Percentiles rank a stretch among this genome's conserved stretches.
phyloP scores from a whole-genome alignment of 805 yeast genomes.

The Suhomyces sp. region DNA sequence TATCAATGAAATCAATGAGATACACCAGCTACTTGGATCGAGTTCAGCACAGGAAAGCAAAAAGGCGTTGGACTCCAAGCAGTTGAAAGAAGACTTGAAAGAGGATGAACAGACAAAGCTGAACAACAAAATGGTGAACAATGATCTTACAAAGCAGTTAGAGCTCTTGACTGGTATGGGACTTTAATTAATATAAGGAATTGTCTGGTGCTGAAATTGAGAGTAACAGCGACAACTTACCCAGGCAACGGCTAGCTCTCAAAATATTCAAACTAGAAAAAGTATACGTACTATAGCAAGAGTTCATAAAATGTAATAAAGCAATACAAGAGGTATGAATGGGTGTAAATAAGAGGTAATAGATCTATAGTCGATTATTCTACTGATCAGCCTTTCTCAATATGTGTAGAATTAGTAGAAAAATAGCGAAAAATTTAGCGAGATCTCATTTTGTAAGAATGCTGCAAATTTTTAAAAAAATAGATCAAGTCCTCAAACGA shows the following conservation, averaged over 20 bases:
- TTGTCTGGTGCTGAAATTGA: neutral
- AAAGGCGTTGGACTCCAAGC: slow-evolving; percentile 34
- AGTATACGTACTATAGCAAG: neutral
- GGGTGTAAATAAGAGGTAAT: neutral
- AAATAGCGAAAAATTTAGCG: neutral
- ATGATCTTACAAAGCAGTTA: slow-evolving; percentile 44
- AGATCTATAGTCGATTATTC: neutral
- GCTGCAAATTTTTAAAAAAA: neutral
- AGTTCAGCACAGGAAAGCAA: slow-evolving; percentile 9
- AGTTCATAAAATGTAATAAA: neutral
- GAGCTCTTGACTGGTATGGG: slow-evolving; percentile 47
- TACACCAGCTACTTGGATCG: slow-evolving; percentile 14
- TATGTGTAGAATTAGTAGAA: neutral
- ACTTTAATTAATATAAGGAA: neutral
- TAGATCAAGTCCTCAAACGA: neutral
- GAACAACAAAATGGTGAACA: slow-evolving; percentile 32
- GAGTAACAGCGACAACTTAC: no score
- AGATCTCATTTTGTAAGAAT: neutral
- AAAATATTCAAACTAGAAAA: no score
- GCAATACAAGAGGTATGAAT: neutral
- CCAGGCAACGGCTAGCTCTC: no score
- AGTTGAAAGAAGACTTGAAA: slow-evolving; percentile 36
- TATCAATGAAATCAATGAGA: slow-evolving; percentile 20
- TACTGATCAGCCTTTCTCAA: neutral
- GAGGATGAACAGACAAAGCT: slow-evolving; percentile 32